phyloP scores from a whole-genome alignment of 2,329 filamentous ascomycete species.

The Pyricularia sp. region DNA sequence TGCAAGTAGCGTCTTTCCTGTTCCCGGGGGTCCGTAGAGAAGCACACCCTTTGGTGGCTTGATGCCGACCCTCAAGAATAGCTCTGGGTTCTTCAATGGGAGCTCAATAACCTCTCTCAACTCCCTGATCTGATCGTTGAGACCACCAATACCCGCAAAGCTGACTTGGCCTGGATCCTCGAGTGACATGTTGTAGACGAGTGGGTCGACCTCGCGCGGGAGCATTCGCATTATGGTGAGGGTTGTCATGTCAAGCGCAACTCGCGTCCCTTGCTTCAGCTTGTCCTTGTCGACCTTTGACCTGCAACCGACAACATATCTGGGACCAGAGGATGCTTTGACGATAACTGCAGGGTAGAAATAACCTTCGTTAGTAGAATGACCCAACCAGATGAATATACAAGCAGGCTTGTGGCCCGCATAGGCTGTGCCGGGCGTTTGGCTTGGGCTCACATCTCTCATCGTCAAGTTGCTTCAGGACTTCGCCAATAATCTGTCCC shows the following conservation, averaged over 20 bases:
- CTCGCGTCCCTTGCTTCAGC: slow-evolving; percentile 95
- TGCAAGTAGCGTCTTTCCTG: slow-evolving; percentile 90
- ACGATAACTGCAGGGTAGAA: slow-evolving; percentile 69
- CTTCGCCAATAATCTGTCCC: slow-evolving; percentile 97
- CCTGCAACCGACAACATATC: slow-evolving; percentile 96
- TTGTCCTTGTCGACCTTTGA: slow-evolving; percentile 97
- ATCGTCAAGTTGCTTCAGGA: slow-evolving; percentile 96
- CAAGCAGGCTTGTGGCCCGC: neutral
- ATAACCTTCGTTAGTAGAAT: neutral
- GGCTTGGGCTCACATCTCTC: slow-evolving; percentile 71
- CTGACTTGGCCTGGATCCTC: slow-evolving; percentile 97
- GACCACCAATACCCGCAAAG: slow-evolving; percentile 92
- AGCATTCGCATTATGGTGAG: slow-evolving; percentile 99
- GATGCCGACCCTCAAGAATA: slow-evolving; percentile 94
- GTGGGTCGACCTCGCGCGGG: slow-evolving; percentile 91
- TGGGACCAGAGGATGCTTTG: slow-evolving; percentile 91
- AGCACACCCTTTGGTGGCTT: slow-evolving; percentile 97
- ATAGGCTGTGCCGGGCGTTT: slow-evolving; percentile 3
- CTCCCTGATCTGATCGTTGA: slow-evolving; percentile 98
- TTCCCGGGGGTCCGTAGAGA: slow-evolving; percentile 91
- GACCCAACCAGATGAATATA: neutral
- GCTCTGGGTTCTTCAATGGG: slow-evolving; percentile 95
- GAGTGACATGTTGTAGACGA: slow-evolving; percentile 99
- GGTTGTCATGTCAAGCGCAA: slow-evolving; percentile 98
- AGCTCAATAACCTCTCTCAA: slow-evolving; percentile 95